phyloP scores from a whole-genome alignment of 768 basidiomycete species.

The Strobilomyces dryophilus region DNA sequence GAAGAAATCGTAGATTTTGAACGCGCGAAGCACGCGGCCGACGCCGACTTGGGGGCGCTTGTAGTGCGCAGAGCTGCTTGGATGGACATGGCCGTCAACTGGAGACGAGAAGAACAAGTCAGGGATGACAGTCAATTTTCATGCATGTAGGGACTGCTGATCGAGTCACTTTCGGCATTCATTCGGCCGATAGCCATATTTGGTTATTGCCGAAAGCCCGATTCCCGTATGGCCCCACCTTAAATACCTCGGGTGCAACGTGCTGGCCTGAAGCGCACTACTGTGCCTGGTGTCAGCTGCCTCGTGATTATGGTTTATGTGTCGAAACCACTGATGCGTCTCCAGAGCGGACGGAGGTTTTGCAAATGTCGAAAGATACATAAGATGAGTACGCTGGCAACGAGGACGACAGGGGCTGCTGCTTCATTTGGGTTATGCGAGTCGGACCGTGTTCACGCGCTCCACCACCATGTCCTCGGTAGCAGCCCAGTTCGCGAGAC shows the following conservation, averaged over 20 bases:
- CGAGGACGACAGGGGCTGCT: background rate
- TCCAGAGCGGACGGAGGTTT: too few species aligned
- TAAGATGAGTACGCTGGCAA: background rate
- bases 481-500: slow-evolving; percentile 39
- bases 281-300: background rate
- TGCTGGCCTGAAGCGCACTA: too few species aligned
- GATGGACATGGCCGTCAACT: slow-evolving; percentile 38
- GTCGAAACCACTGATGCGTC: too few species aligned
- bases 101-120: slow-evolving; percentile 4
- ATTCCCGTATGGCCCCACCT: background rate
- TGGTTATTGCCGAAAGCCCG: slow-evolving; percentile 23
- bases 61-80: slow-evolving; percentile 41
- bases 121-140: slow-evolving; percentile 7
- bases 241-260: too few species aligned
- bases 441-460: too few species aligned
- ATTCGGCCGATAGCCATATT: slow-evolving; percentile 26
- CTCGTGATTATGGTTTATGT: too few species aligned
- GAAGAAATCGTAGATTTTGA: slow-evolving; percentile 48
- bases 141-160: slow-evolving; percentile 5
- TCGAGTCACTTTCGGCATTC: slow-evolving; percentile 16
- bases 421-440: slow-evolving; percentile 4
- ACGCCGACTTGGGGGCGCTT: slow-evolving; percentile 35
- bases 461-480: slow-evolving; percentile 28
- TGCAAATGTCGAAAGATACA: background rate
- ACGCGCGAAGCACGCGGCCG: slow-evolving; percentile 37